Evolutionary conservation across 1,284 basidiomycete species (phyloP), one percentile per base, ranked within the genome.

Genomic region (Inonotus hispidus): DNA sequence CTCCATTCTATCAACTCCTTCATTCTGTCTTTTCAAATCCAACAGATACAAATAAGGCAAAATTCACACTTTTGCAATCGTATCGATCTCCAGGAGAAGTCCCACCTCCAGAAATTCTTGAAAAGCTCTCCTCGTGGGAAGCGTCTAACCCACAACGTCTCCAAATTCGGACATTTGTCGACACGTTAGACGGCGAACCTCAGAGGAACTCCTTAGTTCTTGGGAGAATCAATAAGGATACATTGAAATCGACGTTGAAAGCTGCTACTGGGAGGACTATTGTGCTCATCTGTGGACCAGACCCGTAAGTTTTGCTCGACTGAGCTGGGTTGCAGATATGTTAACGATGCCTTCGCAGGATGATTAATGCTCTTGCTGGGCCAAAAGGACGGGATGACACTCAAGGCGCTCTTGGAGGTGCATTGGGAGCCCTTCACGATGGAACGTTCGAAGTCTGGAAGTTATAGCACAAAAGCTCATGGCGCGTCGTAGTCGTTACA

Each of bases 241-340:
- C 25, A 54, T 46, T 53, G 29, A 64, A 60, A 14, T 19, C 39
- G 11, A 13, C 19, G 37, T 54, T 66, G 59, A 60, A 54, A 58
- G 46, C 39, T 56, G 58, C 37, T 65, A 72, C 14, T 74, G 53
- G 71, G 66, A 82, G 76, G 62, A 76, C 80, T 3, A 72, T 91
- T 58, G 84, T 91, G 67, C 72, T 90, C 6, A 80, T 93, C 1
- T 93, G 89, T 71, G 90, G 90, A 32, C 91, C 91, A 23, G 87
- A 92, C 61, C 77, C 79, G 89, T 90, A 72, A 71, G 88, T 77
- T 56, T 41, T 10, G 13, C 8, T 23, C 46, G 35, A 14, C 54
- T 39, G 53, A 58, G 32, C 21, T 41, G n/a, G 49, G 8, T n/a
- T 41, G 6, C 21, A 39, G 14, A 60, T 50, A 39, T n/a, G n/a